These are phyloP conservation scores for Emericellopsis terricola DNA, from an alignment of 495 filamentous ascomycete genomes.

Conservation along the genomic window DNA sequence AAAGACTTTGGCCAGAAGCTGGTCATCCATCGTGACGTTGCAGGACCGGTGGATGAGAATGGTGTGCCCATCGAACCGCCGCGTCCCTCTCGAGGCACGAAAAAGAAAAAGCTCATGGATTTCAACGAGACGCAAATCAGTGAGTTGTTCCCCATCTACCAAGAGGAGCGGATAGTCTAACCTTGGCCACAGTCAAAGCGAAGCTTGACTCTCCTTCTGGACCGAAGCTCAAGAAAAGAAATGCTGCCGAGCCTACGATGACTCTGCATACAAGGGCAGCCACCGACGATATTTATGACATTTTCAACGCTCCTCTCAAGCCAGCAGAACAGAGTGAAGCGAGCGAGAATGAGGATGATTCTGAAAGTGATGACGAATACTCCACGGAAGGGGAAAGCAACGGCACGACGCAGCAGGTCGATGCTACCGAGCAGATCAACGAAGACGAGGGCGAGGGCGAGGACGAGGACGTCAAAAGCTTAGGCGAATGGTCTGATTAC, in stretches of 20 bases:
- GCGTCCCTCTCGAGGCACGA: conserved; percentile 7
- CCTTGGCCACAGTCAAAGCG: conserved; percentile 49
- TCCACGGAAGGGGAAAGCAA: conserved; percentile 9
- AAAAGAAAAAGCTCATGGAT: conserved; percentile 59
- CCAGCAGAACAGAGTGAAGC: conserved; percentile 19
- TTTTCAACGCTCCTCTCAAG: conserved; percentile 84
- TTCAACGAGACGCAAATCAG: conserved; percentile 74
- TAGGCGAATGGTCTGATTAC: conserved; percentile 76
- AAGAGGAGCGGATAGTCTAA: not conserved
- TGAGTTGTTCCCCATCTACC: conserved; percentile 21
- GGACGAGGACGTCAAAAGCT: conserved; percentile 40
- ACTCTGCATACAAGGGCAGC: conserved; percentile 89
- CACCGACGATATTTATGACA: conserved; percentile 90
- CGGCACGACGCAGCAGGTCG: not conserved
- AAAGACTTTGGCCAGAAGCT: conserved; percentile 9
- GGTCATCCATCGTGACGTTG: conserved; percentile 23
- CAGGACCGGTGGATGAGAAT: conserved; percentile 33
- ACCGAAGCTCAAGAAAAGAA: conserved; percentile 54
- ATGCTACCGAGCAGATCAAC: conserved; percentile 24
- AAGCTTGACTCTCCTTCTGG: conserved; percentile 76
- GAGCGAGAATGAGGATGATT: conserved; percentile 48
- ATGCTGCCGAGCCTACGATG: conserved; percentile 72
- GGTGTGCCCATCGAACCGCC: conserved; percentile 17
- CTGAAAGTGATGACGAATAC: conserved; percentile 31
- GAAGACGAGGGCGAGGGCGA: conserved; percentile 34